These are phyloP conservation scores for Mucor velutinosus DNA, from an alignment of 371 early-diverging fungal genomes.

Conservation along the genomic window DNA sequence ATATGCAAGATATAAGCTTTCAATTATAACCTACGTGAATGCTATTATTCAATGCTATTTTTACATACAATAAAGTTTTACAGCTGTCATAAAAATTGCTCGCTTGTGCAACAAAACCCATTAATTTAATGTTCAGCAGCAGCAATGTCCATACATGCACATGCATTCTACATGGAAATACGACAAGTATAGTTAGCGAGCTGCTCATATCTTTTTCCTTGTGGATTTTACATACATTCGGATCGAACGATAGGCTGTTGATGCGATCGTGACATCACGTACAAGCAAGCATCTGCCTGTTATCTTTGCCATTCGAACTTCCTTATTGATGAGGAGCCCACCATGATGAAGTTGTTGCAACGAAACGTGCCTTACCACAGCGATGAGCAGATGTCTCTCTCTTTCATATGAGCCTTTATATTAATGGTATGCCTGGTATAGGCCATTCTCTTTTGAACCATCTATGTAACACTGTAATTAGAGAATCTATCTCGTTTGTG, in stretches of 20 bases:
- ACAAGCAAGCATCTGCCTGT: background rate
- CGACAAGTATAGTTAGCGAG: background rate
- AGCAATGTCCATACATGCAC: background rate
- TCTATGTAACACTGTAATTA: background rate
- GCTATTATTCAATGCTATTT: background rate
- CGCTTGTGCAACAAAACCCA: background rate
- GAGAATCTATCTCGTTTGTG: background rate
- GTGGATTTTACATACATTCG: background rate
- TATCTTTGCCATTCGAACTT: no score
- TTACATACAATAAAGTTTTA: background rate
- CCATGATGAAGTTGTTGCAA: no score
- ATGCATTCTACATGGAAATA: background rate
- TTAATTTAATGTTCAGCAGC: background rate
- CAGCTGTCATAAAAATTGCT: background rate
- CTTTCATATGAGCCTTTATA: background rate
- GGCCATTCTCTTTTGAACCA: background rate
- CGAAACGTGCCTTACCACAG: no score
- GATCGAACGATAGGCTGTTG: background rate
- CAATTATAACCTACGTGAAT: background rate
- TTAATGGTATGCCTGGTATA: background rate
- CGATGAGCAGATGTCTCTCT: background rate
- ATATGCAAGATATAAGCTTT: background rate
- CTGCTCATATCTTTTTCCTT: background rate
- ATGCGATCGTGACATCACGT: background rate
- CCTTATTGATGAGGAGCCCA: no score